phyloP scores from a whole-genome alignment of 805 yeast genomes.

The Candida quercuum region DNA sequence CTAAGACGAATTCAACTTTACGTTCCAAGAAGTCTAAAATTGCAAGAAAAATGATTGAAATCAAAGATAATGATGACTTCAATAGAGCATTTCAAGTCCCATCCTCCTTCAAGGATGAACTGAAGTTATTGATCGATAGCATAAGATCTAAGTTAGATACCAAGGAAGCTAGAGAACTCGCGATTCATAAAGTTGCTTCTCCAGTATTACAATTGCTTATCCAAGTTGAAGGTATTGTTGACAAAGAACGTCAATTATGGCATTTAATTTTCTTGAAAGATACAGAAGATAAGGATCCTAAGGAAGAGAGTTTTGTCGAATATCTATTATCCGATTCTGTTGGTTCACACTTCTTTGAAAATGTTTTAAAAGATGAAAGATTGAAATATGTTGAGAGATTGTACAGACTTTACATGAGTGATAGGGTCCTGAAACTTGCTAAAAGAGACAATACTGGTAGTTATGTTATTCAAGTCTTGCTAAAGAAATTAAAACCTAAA shows the following conservation, averaged over 20 bases:
- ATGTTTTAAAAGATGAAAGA: slow-evolving; percentile 60
- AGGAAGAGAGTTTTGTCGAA: slow-evolving; percentile 79
- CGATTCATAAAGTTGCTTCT: slow-evolving; percentile 77
- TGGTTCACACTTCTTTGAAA: slow-evolving; percentile 90
- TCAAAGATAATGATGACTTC: slow-evolving; percentile 71
- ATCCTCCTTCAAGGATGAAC: slow-evolving; percentile 54
- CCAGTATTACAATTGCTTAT: slow-evolving; percentile 80
- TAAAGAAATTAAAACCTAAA: slow-evolving; percentile 56
- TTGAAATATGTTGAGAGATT: slow-evolving; percentile 66
- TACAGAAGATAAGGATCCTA: slow-evolving; percentile 44
- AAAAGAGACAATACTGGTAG: slow-evolving; percentile 82
- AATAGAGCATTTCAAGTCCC: slow-evolving; percentile 67
- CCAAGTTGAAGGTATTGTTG: slow-evolving; percentile 76
- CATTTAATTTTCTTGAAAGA: slow-evolving; percentile 51
- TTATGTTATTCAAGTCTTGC: slow-evolving; percentile 67
- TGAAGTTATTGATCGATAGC: slow-evolving; percentile 42
- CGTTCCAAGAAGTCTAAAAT: slow-evolving; percentile 81
- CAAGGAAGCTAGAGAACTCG: slow-evolving; percentile 59
- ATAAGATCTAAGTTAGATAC: slow-evolving; percentile 33
- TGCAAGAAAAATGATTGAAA: slow-evolving; percentile 91
- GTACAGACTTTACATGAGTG: slow-evolving; percentile 65
- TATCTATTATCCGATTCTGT: slow-evolving; percentile 78
- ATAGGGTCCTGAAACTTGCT: slow-evolving; percentile 66
- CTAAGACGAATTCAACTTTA: slow-evolving; percentile 61
- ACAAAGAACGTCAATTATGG: slow-evolving; percentile 68